A percentile compares a stretch with the other conserved stretches of the same genome.
These are phyloP conservation scores for Penicillium sp. DNA, from an alignment of 2,329 filamentous ascomycete genomes.

Conservation along the genomic window DNA sequence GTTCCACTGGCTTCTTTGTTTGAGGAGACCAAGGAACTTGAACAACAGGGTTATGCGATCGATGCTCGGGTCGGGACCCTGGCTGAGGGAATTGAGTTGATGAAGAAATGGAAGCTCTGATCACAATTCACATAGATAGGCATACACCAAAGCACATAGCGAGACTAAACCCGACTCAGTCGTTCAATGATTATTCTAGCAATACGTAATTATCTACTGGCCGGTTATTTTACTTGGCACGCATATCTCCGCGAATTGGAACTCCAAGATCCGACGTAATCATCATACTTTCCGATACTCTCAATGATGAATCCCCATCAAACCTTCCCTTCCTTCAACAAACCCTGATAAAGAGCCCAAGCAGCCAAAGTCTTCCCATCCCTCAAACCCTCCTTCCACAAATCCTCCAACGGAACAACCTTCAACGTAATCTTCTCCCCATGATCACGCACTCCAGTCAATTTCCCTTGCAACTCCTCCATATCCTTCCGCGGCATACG, in stretches of 20 bases:
- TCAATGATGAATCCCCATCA: neutral
- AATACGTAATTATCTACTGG: too few species aligned
- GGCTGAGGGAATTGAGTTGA: constrained; percentile 74
- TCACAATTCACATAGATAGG: neutral
- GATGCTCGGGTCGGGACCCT: constrained; percentile 76
- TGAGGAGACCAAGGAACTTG: constrained; percentile 64
- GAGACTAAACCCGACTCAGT: neutral
- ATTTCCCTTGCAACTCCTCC: constrained; percentile 51
- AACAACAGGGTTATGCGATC: constrained; percentile 71
- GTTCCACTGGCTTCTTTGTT: constrained; percentile 65
- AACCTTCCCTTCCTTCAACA: constrained; percentile 50
- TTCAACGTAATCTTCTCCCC: constrained; percentile 62
- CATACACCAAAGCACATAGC: neutral
- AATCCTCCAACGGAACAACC: constrained; percentile 49
- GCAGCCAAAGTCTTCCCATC: constrained; percentile 59
- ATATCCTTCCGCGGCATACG: constrained; percentile 50
- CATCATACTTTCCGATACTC: too few species aligned
- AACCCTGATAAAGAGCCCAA: constrained; percentile 55
- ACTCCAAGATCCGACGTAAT: too few species aligned
- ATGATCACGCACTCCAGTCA: constrained; percentile 55
- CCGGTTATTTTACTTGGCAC: too few species aligned
- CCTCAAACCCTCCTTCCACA: constrained; percentile 56
- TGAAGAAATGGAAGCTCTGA: constrained; percentile 47
- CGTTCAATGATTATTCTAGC: neutral
- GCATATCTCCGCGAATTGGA: neutral